Conservation (phyloP, 2,329 filamentous ascomycete genomes). For the Cordyceps militaris region DNA sequence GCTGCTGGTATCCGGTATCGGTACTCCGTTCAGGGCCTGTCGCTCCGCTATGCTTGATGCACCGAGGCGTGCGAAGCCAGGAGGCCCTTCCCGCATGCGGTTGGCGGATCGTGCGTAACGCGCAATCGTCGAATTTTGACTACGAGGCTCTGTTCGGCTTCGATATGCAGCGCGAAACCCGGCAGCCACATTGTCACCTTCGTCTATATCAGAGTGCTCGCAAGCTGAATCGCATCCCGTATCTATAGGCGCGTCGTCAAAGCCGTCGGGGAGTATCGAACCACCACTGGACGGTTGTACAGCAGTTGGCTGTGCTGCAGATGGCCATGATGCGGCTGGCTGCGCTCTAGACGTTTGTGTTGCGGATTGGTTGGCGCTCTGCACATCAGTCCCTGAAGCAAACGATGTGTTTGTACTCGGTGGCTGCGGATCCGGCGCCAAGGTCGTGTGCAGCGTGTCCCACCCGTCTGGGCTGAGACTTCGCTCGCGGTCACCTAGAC, state of each 20-base stretch:
- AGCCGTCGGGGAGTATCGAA: constrained; percentile 25
- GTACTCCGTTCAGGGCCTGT: background rate
- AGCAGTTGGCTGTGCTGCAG: background rate
- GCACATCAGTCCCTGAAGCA: constrained; percentile 48
- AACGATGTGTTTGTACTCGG: constrained; percentile 81
- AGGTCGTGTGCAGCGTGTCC: constrained; percentile 73
- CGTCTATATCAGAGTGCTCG: constrained; percentile 50
- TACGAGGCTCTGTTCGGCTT: constrained; percentile 3
- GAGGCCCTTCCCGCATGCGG: background rate
- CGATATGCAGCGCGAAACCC: constrained; percentile 15
- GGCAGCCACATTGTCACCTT: constrained; percentile 36
- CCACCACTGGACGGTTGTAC: constrained; percentile 30
- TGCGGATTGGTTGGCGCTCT: constrained; percentile 26
- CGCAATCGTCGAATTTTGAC: background rate
- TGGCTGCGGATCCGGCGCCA: constrained; percentile 73
- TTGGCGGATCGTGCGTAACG: background rate
- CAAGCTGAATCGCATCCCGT: constrained; percentile 45
- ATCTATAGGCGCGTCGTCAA: constrained; percentile 30
- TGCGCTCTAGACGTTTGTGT: constrained; percentile 1
- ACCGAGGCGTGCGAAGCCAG: background rate
- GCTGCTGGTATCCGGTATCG: background rate
- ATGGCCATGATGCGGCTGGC: background rate
- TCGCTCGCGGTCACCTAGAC: constrained; percentile 75
- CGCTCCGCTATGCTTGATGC: constrained; percentile 1
- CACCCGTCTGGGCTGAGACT: constrained; percentile 75